These are phyloP conservation scores for Excoecaria cochinchinensis DNA, from an alignment of 345 rosid species.

Conservation along the genomic window DNA sequence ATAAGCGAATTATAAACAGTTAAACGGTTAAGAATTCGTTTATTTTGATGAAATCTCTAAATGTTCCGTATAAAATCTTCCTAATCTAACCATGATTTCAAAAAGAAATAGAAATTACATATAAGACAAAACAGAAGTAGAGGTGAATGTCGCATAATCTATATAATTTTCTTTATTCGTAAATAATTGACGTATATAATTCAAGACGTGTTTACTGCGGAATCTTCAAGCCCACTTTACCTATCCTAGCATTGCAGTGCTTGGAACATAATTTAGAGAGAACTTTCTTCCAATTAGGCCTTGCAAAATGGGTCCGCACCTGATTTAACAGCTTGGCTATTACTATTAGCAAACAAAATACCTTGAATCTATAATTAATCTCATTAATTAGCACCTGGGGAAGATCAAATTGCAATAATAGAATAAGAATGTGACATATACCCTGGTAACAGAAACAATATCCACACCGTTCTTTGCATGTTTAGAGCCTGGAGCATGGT, in stretches of 20 bases:
- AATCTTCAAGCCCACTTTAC: conserved; percentile 39
- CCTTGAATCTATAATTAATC: too few species aligned
- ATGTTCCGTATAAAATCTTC: neutral
- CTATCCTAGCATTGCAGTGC: conserved; percentile 85
- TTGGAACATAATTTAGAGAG: conserved; percentile 80
- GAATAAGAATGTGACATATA: conserved; percentile 27
- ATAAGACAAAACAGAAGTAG: neutral
- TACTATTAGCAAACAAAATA: neutral
- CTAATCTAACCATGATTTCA: neutral
- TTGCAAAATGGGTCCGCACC: conserved; percentile 96
- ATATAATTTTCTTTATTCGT: conserved; percentile 4
- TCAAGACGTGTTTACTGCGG: neutral
- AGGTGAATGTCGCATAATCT: neutral
- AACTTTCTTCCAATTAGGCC: conserved; percentile 96
- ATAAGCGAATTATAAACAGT: too few species aligned
- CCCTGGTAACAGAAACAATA: conserved; percentile 94
- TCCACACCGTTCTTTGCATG: conserved; percentile 97
- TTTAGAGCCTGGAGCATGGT: conserved; percentile 99
- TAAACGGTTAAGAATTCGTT: neutral
- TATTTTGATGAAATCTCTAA: neutral
- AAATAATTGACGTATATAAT: neutral
- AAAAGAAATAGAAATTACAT: neutral
- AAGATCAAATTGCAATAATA: too few species aligned
- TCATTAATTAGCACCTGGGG: too few species aligned
- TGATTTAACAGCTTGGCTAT: conserved; percentile 21